Evolutionary conservation across 345 rosid species (phyloP).

Genomic region (Aegle marmelos): DNA sequence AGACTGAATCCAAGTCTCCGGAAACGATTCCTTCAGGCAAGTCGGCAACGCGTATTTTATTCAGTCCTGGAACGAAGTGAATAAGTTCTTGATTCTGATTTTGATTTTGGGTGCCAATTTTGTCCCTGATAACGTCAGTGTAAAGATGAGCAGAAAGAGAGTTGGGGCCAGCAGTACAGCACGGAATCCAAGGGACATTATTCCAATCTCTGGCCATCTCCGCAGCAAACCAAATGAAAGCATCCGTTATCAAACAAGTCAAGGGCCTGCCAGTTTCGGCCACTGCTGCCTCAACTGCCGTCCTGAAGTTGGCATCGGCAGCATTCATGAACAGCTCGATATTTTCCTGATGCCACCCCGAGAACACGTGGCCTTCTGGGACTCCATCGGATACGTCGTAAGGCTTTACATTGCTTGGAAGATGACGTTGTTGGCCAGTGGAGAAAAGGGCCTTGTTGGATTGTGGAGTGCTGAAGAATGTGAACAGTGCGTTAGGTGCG

Average conservation of each 20-base stretch:
- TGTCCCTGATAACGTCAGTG: constrained; percentile 15
- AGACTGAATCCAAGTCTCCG: constrained; percentile 24
- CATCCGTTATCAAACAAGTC: constrained; percentile 40
- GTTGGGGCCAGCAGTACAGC: constrained; percentile 17
- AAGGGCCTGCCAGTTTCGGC: constrained; percentile 29
- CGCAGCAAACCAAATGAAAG: constrained; percentile 23
- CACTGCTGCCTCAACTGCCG: constrained; percentile 31
- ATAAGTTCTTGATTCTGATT: neutral
- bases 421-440: neutral
- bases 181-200: constrained; percentile 21
- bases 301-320: constrained; percentile 27
- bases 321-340: constrained; percentile 38
- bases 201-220: constrained; percentile 23
- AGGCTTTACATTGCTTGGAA: neutral
- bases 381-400: constrained; percentile 30
- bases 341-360: constrained; percentile 31
- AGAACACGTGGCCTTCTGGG: constrained; percentile 22
- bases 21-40: constrained; percentile 16
- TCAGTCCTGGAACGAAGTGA: constrained; percentile 10
- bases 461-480: constrained; percentile 30
- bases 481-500: constrained; percentile 31
- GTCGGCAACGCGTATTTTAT: neutral
- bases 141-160: constrained; percentile 23
- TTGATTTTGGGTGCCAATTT: constrained; percentile 4
- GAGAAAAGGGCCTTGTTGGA: constrained; percentile 18